Base-by-base conservation (phyloP, 75 land plant genomes). In the Adiantum capillusveneris region DNA sequence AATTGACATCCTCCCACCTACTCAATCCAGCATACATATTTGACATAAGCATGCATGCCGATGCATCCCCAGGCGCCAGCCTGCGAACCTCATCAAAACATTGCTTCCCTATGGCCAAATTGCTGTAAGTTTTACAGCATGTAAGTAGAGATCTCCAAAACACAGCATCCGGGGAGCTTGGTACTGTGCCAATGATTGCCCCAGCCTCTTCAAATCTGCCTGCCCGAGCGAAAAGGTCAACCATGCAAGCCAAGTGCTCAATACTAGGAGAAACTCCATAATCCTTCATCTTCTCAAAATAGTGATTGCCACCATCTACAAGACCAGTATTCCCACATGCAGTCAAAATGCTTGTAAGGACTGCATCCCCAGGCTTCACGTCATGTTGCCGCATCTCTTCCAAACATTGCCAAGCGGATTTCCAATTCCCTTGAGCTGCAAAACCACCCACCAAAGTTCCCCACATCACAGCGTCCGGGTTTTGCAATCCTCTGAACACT, bases 1-100 rank as follows among this genome's bases (percentile, higher is more conserved):
- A 58, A 3, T 41, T 39, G 30, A 77, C 77, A 49, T 59, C 69
- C 16, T 67, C 65, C 80, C 80, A 77, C 1, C 54, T 39, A 34
- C 73, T 76, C 9, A 26, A 27, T 64, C 25, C 58, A 0, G 60
- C 60, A 31, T 64, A 64, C 28, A 64, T 54, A 17, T 54, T 54
- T 64, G 65, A 64, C 65, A 64, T 34, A 5, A 64, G 65, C 11
- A 54, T 58, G 34, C 54, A 64, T 24, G 25, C 21, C 1, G 56
- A 31, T 14, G 65, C 58, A 29, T 64, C 37, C 11, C 20, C 29
- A 36, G 65, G 59, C 9, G 55, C 31, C 16, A 54, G 11, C 13
- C 21, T 24, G 28, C 25, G 29, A 53, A 6, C 55, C 14, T 26
- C 16, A 24, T 53, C 29, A 26, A 53, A 53, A 24, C 55, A 53